Evolutionary conservation across 2,329 filamentous ascomycete genomes (phyloP).

Genomic region (Aureobasidium sp.): DNA sequence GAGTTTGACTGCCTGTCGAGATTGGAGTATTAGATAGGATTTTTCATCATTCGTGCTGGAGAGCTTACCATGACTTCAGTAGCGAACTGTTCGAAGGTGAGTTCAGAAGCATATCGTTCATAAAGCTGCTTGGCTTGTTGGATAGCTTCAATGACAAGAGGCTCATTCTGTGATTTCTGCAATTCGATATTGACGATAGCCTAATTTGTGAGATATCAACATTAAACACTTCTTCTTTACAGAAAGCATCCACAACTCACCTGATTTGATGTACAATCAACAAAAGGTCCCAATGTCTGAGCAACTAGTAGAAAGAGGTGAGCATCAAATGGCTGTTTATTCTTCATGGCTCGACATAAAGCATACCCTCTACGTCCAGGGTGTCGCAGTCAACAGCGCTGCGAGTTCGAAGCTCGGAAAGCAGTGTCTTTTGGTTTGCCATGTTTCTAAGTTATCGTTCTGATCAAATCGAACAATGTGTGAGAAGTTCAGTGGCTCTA

Average conservation of each 20-base stretch:
- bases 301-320: neutral
- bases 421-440: slow-evolving; percentile 1
- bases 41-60: too few species aligned
- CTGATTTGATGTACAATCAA: slow-evolving; percentile 15
- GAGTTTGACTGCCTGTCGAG: neutral
- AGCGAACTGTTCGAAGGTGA: slow-evolving; percentile 10
- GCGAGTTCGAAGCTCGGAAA: slow-evolving; percentile 11
- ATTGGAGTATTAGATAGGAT: too few species aligned
- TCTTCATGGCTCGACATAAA: neutral
- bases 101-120: neutral
- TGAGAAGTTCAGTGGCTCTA: neutral
- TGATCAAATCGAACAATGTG: neutral
- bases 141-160: slow-evolving; percentile 7
- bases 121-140: slow-evolving; percentile 9
- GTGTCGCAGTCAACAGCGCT: slow-evolving; percentile 13
- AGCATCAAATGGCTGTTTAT: neutral
- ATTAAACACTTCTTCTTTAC: neutral
- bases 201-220: neutral
- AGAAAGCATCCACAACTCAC: neutral
- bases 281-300: slow-evolving; percentile 12
- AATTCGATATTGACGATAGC: slow-evolving; percentile 11
- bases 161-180: slow-evolving; percentile 8
- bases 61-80: slow-evolving; percentile 7
- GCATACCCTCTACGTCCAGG: slow-evolving; percentile 10
- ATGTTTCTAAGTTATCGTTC: neutral